Evolutionary conservation across 1,284 basidiomycete genomes (phyloP).

Genomic region (Pseudozyma tsukubaensis): DNA sequence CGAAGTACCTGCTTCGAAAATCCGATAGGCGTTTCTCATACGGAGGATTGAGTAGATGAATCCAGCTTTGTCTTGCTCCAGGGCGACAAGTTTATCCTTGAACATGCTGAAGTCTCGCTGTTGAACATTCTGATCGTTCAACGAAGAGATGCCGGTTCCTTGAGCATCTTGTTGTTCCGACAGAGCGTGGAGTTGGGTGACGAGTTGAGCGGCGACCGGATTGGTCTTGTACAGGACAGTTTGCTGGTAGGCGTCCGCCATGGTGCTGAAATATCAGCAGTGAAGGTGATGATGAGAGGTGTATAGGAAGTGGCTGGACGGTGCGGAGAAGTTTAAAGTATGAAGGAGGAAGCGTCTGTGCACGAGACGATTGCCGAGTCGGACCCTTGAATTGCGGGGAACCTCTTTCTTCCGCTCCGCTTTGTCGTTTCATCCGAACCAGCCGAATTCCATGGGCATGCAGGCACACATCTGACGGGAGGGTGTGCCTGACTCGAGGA

Average conservation of each 20-base stretch:
- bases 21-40: constrained; percentile 29
- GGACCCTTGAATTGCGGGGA: too few relatives aligned
- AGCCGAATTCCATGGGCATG: too few relatives aligned
- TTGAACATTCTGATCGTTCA: constrained; percentile 28
- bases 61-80: constrained; percentile 42
- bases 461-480: too few relatives aligned
- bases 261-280: background rate
- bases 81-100: constrained; percentile 42
- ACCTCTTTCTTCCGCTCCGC: too few relatives aligned
- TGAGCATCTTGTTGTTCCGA: constrained; percentile 36
- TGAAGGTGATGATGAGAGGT: background rate
- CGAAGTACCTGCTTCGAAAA: constrained; percentile 42
- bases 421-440: too few relatives aligned
- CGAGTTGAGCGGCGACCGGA: constrained; percentile 22
- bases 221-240: constrained; percentile 27
- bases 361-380: too few relatives aligned
- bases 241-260: constrained; percentile 16
- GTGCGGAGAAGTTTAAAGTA: too few relatives aligned
- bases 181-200: constrained; percentile 30
- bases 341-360: too few relatives aligned
- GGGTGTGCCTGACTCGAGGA: too few relatives aligned
- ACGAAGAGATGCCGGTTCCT: constrained; percentile 36
- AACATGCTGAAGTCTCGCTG: constrained; percentile 37
- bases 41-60: constrained; percentile 30
- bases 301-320: too few relatives aligned